Conservation (phyloP, 176 grass and related monocot genomes). For the Phyllostachys edulis region DNA sequence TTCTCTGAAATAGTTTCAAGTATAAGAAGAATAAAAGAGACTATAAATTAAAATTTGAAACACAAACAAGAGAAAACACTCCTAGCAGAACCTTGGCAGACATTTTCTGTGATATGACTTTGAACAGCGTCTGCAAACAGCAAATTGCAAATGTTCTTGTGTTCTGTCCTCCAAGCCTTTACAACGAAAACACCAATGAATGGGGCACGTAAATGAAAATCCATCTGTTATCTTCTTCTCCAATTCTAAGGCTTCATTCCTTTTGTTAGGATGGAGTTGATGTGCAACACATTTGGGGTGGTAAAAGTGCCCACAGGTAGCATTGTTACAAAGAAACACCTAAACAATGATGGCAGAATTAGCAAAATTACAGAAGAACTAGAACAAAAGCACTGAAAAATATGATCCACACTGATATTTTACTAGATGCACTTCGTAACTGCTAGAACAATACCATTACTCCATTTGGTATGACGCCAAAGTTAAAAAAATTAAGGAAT, state of each 20-base stretch:
- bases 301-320: constrained; percentile 96
- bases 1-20: constrained; percentile 40
- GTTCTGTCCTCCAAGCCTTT: constrained; percentile 72
- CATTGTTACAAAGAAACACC: constrained; percentile 94
- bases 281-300: constrained; percentile 82
- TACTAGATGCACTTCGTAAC: constrained; percentile 12
- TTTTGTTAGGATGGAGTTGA: constrained; percentile 47
- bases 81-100: constrained; percentile 64
- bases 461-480: neutral
- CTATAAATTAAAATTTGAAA: neutral
- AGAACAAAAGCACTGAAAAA: constrained; percentile 14
- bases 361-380: constrained; percentile 17
- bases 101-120: constrained; percentile 91
- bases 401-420: neutral
- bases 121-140: constrained; percentile 86
- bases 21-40: constrained; percentile 19
- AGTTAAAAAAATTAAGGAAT: neutral
- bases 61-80: constrained; percentile 4
- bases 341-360: constrained; percentile 35
- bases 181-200: constrained; percentile 71
- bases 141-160: constrained; percentile 64
- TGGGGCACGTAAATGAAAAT: constrained; percentile 77
- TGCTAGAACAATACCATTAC: neutral
- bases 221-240: constrained; percentile 63
- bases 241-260: constrained; percentile 48